Evolutionary conservation across 305 asterid genomes (phyloP), one percentile per base, ranked within the genome.

Genomic region (Euphrasia arctica): DNA sequence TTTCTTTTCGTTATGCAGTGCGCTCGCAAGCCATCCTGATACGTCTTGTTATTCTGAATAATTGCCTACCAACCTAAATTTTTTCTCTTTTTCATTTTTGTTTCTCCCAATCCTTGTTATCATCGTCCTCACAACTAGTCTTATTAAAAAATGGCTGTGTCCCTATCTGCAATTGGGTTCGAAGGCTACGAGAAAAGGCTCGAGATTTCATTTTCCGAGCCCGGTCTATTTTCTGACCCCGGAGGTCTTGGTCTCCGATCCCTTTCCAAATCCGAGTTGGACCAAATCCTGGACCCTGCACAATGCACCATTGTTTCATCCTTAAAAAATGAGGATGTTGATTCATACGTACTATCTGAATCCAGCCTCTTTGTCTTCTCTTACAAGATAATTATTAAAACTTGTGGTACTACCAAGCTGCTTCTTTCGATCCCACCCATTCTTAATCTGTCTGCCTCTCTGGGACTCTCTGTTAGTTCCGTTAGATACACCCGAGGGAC

Each of bases 141-240:
- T 62, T 41, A 62, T 57, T 41, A 69, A 45, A 66, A 80, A 75
- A 91, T 91, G 98, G 80, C 81, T 32, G 47, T 64, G 48, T 78
- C 88, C 0, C 69, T 54, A 66, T 91, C 98, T 43, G 82, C 95
- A 4, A 86, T 91, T 29, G 98, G 98, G 43, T 91, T 91, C 59
- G 96, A 91, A 76, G 96, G 95, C 56, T 88, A 78, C 1, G 98
- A 91, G 65, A 90, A 90, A 79, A 82, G 96, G 80, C 96, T 90
- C 11, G 96, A 88, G 75, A 78, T 90, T 32, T 66, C 84, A 0
- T 91, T 91, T 36, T 72, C 77, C 3, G 85, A 88, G 74, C 87
- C 82, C 22, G 81, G 83, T 13, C 10, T 75, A 3, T 83, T 84
- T 71, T 54, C 85, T 51, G 85, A 82, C 67, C 82, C 89, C 0